Base-by-base conservation (phyloP, 495 filamentous ascomycete genomes). In the Penicillium diatomitis region DNA sequence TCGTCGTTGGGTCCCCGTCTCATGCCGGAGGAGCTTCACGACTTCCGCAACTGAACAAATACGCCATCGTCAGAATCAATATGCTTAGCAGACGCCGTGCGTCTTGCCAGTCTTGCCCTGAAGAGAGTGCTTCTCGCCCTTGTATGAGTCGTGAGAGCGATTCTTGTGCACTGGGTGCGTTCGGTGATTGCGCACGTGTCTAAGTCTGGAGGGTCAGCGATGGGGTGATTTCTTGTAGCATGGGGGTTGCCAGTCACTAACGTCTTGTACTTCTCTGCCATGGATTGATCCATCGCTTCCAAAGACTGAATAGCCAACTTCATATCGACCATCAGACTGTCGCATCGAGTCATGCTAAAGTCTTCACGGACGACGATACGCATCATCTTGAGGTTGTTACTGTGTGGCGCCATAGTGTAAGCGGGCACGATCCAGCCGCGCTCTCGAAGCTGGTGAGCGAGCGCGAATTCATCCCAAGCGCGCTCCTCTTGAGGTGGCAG, bases 391-490 rank as follows among this genome's bases (percentile, higher is more conserved):
- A 95, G 67, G 51, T 78, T 69, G 41, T 86, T 69, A 41, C 83
- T 84, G 55, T 92, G 72, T 9, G 90, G 90, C 8, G 90, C 89
- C 90, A 96, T 95, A 31, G 88, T 96, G 65, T 96, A 96, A 0
- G 90, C 90, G 0, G 90, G 90, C 0, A 96, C 85, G 31, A 95
- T 81, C 90, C 90, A 96, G 37, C 88, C 87, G 11, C 88, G 77
- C 41, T 83, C 78, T 33, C 89, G 84, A 35, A 96, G 79, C 60
- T 85, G 82, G 64, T 92, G 89, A 6, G 89, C 88, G 8, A 89
- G 62, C 0, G 84, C 75, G 51, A 87, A 89, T 56, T 96, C 90
- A 64, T 96, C 90, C 57, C 83, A 94, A 38, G 82, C 71, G 43
- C 82, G 76, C 35, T 80, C 74, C 4, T 70, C 52, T 35, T 71